Evolutionary conservation across 345 rosid species (phyloP).

Genomic region (Stellera chamaejasme): DNA sequence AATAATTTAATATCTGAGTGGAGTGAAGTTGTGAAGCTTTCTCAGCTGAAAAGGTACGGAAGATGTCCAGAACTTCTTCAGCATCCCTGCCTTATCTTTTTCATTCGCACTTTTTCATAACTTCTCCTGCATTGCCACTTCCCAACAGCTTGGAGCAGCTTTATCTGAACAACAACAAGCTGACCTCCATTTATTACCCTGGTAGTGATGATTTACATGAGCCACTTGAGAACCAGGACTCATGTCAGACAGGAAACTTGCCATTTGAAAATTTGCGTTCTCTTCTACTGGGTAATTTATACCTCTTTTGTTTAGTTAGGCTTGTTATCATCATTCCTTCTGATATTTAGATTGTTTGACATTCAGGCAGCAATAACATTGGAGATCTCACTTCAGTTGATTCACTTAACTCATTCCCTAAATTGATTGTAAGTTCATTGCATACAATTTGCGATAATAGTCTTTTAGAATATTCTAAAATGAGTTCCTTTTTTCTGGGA

Average conservation of each 20-base stretch:
- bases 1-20: constrained; percentile 75
- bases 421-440: constrained; percentile 51
- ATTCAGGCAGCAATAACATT: constrained; percentile 63
- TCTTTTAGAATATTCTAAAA: not conserved
- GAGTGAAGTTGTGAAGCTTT: constrained; percentile 72
- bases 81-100: not conserved
- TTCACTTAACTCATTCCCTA: constrained; percentile 56
- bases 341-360: constrained; percentile 10
- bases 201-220: constrained; percentile 16
- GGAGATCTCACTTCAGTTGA: constrained; percentile 59
- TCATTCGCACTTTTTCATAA: not conserved
- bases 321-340: not conserved
- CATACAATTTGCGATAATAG: not conserved
- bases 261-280: constrained; percentile 65
- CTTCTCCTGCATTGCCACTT: constrained; percentile 7
- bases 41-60: constrained; percentile 63
- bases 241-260: constrained; percentile 23
- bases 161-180: constrained; percentile 72
- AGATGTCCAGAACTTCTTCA: constrained; percentile 9
- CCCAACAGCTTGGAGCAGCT: constrained; percentile 76
- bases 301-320: constrained; percentile 2
- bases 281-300: constrained; percentile 70
- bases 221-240: constrained; percentile 22
- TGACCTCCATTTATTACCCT: constrained; percentile 48
- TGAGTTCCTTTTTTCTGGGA: not conserved